A percentile compares a stretch with the other conserved stretches of the same genome.
Conservation (phyloP, 331 rosid species). For the Stylosanthes scabra region DNA sequence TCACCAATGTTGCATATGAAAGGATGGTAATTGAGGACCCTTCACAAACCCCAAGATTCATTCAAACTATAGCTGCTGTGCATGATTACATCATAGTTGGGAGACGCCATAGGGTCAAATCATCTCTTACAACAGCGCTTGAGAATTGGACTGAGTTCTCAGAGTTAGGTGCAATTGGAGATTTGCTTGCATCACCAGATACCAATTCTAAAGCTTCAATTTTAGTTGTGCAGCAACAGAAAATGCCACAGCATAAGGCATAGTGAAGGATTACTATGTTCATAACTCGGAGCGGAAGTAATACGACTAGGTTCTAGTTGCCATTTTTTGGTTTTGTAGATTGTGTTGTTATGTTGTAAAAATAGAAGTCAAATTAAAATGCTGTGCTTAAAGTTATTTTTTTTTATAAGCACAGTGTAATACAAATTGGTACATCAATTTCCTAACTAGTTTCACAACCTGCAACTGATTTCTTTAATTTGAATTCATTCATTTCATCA, state of each 20-base stretch:
- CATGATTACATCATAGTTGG: constrained; percentile 59
- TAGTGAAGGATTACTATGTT: too few relatives aligned
- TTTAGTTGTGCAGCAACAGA: constrained; percentile 55
- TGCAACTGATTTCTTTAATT: background rate
- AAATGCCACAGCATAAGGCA: background rate
- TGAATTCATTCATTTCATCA: background rate
- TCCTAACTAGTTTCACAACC: background rate
- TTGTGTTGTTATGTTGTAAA: background rate
- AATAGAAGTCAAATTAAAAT: background rate
- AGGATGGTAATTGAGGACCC: constrained; percentile 19
- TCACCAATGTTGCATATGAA: constrained; percentile 9
- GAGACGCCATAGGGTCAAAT: constrained; percentile 38
- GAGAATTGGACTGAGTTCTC: constrained; percentile 52
- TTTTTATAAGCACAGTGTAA: too few relatives aligned
- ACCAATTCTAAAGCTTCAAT: constrained; percentile 44
- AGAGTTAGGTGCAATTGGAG: constrained; percentile 60
- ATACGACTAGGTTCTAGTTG: background rate
- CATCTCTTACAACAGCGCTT: constrained; percentile 48
- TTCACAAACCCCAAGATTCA: constrained; percentile 37
- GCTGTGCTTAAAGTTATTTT: too few relatives aligned
- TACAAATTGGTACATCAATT: background rate
- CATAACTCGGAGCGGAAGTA: too few relatives aligned
- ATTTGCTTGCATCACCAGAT: constrained; percentile 60
- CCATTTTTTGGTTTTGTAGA: background rate
- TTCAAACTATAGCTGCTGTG: constrained; percentile 18